Evolutionary conservation across 192 early-diverging fungal species (phyloP).

Genomic region (Spizellomyces sp.): DNA sequence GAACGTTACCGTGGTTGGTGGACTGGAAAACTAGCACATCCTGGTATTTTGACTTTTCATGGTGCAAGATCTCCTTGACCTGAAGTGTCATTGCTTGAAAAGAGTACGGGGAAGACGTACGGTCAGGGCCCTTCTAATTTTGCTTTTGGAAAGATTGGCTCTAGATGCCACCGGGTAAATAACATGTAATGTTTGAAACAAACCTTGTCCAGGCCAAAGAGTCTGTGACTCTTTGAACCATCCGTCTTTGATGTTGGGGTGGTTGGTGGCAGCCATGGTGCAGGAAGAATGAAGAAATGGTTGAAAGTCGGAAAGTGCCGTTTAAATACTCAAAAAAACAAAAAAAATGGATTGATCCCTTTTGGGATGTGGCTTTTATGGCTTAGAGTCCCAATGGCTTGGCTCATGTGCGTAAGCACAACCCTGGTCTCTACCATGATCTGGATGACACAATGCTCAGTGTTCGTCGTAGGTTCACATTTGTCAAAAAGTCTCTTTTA

Average conservation of each 20-base stretch:
- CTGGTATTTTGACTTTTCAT: conserved; percentile 93
- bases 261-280: conserved; percentile 45
- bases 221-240: conserved; percentile 96
- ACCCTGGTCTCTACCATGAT: too few relatives aligned
- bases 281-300: background rate
- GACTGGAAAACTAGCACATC: conserved; percentile 99
- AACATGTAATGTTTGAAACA: conserved; percentile 11
- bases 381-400: too few relatives aligned
- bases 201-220: conserved; percentile 98
- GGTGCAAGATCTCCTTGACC: conserved; percentile 92
- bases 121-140: background rate
- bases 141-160: background rate
- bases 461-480: too few relatives aligned
- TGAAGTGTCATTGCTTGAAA: conserved; percentile 86
- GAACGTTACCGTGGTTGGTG: conserved; percentile 91
- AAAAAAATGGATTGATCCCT: background rate
- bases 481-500: too few relatives aligned
- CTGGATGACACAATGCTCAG: too few relatives aligned
- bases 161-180: background rate
- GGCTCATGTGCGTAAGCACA: too few relatives aligned
- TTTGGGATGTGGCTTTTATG: background rate
- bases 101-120: background rate
- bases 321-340: background rate
- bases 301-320: background rate
- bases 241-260: conserved; percentile 90